Evolutionary conservation across 345 rosid species (phyloP).

Genomic region (Melastoma malabathricum): DNA sequence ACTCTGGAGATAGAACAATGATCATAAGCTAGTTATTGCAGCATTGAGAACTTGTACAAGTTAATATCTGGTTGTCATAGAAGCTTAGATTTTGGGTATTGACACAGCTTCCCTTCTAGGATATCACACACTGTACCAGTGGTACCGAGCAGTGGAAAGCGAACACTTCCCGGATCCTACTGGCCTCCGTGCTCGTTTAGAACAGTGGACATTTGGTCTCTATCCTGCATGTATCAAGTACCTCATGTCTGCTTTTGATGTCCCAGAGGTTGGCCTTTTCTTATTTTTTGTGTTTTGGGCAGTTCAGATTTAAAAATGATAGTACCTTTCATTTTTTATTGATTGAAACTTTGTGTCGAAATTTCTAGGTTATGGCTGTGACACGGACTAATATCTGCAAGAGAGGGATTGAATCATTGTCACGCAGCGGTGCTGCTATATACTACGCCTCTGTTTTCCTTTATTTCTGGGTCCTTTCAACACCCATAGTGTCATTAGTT

Average conservation of each 20-base stretch:
- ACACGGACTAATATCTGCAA: slow-evolving; percentile 80
- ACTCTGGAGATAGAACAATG: no score
- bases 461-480: slow-evolving; percentile 97
- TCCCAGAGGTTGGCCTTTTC: slow-evolving; percentile 72
- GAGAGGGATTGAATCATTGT: slow-evolving; percentile 58
- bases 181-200: slow-evolving; percentile 90
- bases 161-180: slow-evolving; percentile 99
- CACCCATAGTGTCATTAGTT: slow-evolving; percentile 85
- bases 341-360: not conserved
- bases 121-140: slow-evolving; percentile 84
- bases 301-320: not conserved
- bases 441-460: slow-evolving; percentile 94
- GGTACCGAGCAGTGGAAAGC: slow-evolving; percentile 86
- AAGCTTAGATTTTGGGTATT: no score
- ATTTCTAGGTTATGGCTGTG: slow-evolving; percentile 87
- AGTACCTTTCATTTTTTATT: not conserved
- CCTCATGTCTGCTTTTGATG: slow-evolving; percentile 96
- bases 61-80: no score
- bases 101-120: slow-evolving; percentile 34
- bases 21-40: no score
- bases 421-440: slow-evolving; percentile 72
- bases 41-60: no score
- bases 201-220: slow-evolving; percentile 96
- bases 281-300: not conserved
- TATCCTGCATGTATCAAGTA: slow-evolving; percentile 98